phyloP scores from a whole-genome alignment of 1,284 basidiomycete genomes.

The Irpex rosettiformis region DNA sequence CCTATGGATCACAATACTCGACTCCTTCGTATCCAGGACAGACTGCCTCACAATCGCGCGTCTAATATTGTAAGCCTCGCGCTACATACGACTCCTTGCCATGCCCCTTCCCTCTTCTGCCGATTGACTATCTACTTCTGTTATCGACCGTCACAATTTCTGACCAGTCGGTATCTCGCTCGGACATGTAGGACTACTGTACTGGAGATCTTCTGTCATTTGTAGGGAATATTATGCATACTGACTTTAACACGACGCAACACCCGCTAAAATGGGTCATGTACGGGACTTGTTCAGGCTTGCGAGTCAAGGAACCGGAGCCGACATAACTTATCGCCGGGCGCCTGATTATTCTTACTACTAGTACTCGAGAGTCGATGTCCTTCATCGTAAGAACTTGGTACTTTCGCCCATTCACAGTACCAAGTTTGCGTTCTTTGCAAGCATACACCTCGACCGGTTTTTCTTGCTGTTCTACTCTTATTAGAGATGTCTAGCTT shows the following conservation, averaged over 20 bases:
- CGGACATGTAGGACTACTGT: not conserved
- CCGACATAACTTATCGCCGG: not conserved
- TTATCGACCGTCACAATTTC: not conserved
- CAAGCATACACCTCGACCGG: too few relatives aligned
- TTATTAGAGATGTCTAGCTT: slow-evolving; percentile 14
- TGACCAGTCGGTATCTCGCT: not conserved
- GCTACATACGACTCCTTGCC: not conserved
- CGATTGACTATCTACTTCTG: not conserved
- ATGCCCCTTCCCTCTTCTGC: not conserved
- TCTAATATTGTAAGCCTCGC: not conserved
- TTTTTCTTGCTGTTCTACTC: too few relatives aligned
- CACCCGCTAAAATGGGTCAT: not conserved
- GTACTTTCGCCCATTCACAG: too few relatives aligned
- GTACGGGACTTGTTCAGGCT: not conserved
- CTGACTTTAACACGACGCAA: not conserved
- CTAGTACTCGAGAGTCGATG: too few relatives aligned
- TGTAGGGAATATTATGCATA: not conserved
- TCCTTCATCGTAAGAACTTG: too few relatives aligned
- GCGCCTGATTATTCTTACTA: too few relatives aligned
- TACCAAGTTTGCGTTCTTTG: too few relatives aligned
- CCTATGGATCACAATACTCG: slow-evolving; percentile 5
- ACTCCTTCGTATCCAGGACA: slow-evolving; percentile 4
- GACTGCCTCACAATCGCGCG: slow-evolving; percentile 7
- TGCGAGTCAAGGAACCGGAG: not conserved
- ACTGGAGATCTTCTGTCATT: not conserved